Evolutionary conservation across 2,329 filamentous ascomycete species (phyloP).

Genomic region (Diaporthe aspalathi): DNA sequence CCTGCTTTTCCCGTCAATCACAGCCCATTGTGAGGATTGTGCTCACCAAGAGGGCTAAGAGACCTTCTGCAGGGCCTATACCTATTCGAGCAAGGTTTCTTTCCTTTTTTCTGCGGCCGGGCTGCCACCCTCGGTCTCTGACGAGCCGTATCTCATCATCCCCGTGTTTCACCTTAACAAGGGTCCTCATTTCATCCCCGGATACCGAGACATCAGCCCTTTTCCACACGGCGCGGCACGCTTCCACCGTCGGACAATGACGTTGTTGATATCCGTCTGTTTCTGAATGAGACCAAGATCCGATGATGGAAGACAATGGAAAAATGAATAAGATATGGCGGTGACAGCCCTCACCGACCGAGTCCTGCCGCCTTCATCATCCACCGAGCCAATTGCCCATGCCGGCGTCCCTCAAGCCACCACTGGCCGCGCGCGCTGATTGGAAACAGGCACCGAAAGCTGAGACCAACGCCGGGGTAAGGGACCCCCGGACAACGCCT

Average conservation of each 20-base stretch:
- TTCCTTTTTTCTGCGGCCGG: neutral
- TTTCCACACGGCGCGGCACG: constrained; percentile 18
- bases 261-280: constrained; percentile 6
- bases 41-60: neutral
- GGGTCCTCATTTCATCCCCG: constrained; percentile 27
- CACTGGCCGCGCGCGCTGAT: constrained; percentile 23
- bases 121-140: constrained; percentile 25
- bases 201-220: constrained; percentile 30
- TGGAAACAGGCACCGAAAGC: constrained; percentile 20
- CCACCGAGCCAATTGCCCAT: neutral
- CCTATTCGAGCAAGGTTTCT: constrained; percentile 20
- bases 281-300: constrained; percentile 21
- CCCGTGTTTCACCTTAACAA: constrained; percentile 34
- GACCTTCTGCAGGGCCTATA: neutral
- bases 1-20: constrained; percentile 28
- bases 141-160: constrained; percentile 31
- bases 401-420: constrained; percentile 2
- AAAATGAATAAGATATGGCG: constrained; percentile 13
- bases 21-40: neutral
- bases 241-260: constrained; percentile 15
- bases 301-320: constrained; percentile 2
- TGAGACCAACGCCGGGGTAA: constrained; percentile 24
- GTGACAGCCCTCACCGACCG: constrained; percentile 7
- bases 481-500: constrained; percentile 18
- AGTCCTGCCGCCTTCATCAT: neutral